Evolutionary conservation across 2,329 filamentous ascomycete genomes (phyloP).

Genomic region (Fusarium chuoi): DNA sequence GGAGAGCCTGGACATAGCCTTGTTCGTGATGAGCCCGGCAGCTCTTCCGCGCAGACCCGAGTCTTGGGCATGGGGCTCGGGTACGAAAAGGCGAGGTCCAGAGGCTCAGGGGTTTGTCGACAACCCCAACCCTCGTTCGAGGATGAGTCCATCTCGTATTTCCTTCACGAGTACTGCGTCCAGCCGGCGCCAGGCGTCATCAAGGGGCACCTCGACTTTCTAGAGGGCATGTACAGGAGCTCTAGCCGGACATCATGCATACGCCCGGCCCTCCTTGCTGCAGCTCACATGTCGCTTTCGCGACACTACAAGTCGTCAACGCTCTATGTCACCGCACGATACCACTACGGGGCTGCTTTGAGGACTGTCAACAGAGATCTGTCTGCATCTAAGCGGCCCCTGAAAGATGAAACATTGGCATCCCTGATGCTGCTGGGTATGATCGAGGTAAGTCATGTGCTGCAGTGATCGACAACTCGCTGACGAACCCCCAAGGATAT

Average conservation of each 20-base stretch:
- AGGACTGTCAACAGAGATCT: conserved; percentile 27
- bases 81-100: neutral
- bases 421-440: conserved; percentile 31
- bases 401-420: conserved; percentile 24
- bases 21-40: neutral
- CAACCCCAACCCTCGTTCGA: conserved; percentile 34
- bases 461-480: neutral
- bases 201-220: conserved; percentile 24
- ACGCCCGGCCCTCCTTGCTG: conserved; percentile 20
- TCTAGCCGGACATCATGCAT: conserved; percentile 21
- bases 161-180: conserved; percentile 24
- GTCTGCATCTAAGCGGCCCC: conserved; percentile 4
- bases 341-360: conserved; percentile 22
- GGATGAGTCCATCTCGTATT: conserved; percentile 23
- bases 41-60: neutral
- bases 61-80: neutral
- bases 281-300: conserved; percentile 27
- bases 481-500: conserved; percentile 24
- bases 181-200: conserved; percentile 10
- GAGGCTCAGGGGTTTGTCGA: neutral
- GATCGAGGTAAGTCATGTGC: conserved; percentile 19
- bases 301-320: conserved; percentile 30
- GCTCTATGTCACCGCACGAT: conserved; percentile 24
- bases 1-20: conserved; percentile 24
- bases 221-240: conserved; percentile 14